Percentiles rank a stretch among this genome's conserved stretches.
phyloP scores from a whole-genome alignment of 768 basidiomycete species.

The Coprinopsis strossmayeri region DNA sequence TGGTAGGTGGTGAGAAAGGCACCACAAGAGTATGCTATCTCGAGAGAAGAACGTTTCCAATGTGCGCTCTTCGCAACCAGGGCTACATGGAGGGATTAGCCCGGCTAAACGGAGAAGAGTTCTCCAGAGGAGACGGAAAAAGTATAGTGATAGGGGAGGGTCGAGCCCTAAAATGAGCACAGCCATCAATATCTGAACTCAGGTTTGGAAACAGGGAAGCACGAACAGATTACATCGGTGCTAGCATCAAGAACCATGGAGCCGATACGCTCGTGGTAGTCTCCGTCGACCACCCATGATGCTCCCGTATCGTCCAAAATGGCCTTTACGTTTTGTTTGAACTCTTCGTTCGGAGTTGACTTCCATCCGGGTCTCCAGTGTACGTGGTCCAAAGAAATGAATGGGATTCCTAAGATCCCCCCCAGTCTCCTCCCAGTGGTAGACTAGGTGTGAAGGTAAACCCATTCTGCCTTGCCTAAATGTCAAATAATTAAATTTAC shows the following conservation, averaged over 20 bases:
- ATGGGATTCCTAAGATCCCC: constrained; percentile 34
- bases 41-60: constrained; percentile 36
- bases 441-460: no score
- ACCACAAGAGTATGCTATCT: constrained; percentile 49
- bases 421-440: constrained; percentile 43
- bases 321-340: constrained; percentile 21
- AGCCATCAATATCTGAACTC: not conserved
- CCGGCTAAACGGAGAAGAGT: constrained; percentile 43
- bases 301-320: constrained; percentile 22
- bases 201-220: not conserved
- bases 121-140: constrained; percentile 50
- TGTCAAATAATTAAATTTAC: no score
- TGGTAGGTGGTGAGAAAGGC: constrained; percentile 33
- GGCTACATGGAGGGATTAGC: constrained; percentile 32
- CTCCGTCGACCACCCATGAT: constrained; percentile 54
- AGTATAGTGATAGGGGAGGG: constrained; percentile 53
- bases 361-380: constrained; percentile 48
- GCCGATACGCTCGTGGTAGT: constrained; percentile 26
- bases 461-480: no score
- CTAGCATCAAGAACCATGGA: constrained; percentile 27
- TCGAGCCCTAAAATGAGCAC: constrained; percentile 58
- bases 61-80: constrained; percentile 40
- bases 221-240: constrained; percentile 51
- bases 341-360: constrained; percentile 22
- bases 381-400: constrained; percentile 39